Evolutionary conservation across 805 yeast species (phyloP).

Genomic region (Millerozyma acaciae): DNA sequence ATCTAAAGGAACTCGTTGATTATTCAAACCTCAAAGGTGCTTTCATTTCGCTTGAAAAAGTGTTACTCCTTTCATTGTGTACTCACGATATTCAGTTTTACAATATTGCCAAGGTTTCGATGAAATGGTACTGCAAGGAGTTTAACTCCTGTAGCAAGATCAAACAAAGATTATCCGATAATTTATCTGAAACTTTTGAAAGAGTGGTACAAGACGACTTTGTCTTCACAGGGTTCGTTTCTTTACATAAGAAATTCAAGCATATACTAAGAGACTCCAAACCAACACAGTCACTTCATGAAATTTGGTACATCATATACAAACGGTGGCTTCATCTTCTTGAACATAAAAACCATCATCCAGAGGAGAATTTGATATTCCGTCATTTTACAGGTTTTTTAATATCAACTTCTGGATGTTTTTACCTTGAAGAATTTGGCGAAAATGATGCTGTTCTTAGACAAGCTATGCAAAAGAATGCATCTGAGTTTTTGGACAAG

Average conservation of each 20-base stretch:
- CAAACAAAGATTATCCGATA: conserved; percentile 10
- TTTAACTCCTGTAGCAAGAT: conserved; percentile 1
- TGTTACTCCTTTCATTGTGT: conserved; percentile 35
- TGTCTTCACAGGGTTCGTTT: conserved; percentile 66
- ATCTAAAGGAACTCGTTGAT: conserved; percentile 5
- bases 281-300: conserved; percentile 28
- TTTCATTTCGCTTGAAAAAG: conserved; percentile 31
- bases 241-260: conserved; percentile 66
- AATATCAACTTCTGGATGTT: conserved; percentile 66
- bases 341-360: conserved; percentile 20
- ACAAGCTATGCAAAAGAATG: conserved; percentile 29
- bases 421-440: conserved; percentile 34
- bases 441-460: conserved; percentile 19
- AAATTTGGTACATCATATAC: conserved; percentile 45
- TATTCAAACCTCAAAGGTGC: conserved; percentile 16
- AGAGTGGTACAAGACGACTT: conserved; percentile 48
- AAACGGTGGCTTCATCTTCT: conserved; percentile 43
- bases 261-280: conserved; percentile 22
- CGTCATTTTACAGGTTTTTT: conserved; percentile 70
- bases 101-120: conserved; percentile 34
- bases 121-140: conserved; percentile 27
- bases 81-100: conserved; percentile 43
- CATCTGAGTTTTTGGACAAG: conserved; percentile 47
- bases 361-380: conserved; percentile 46
- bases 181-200: conserved; percentile 25